Evolutionary conservation across 2,329 filamentous ascomycete species (phyloP).

Genomic region (Colletotrichum musicola): DNA sequence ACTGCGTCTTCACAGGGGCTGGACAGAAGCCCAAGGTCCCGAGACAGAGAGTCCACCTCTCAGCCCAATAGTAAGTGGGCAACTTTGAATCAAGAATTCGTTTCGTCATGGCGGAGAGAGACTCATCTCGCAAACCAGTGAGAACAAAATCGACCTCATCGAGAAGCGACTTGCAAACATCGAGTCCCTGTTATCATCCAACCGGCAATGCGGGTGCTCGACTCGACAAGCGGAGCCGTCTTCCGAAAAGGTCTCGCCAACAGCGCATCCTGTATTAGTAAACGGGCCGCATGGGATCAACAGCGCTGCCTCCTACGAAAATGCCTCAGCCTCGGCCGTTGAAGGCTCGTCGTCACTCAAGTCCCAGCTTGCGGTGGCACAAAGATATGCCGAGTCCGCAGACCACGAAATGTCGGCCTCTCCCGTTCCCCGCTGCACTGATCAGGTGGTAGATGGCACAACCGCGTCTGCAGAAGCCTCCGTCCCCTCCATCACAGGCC

Average conservation of each 20-base stretch:
- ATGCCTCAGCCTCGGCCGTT: background rate
- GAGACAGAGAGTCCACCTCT: constrained; percentile 14
- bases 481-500: no score
- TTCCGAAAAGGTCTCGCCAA: background rate
- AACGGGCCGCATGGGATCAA: background rate
- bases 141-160: constrained; percentile 20
- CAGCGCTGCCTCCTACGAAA: no score
- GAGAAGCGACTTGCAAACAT: constrained; percentile 9
- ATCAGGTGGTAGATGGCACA: background rate
- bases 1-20: constrained; percentile 16
- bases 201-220: background rate
- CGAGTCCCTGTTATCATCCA: constrained; percentile 1
- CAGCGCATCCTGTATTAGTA: background rate
- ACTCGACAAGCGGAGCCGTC: background rate
- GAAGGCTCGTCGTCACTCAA: constrained; percentile 4
- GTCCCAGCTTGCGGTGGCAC: background rate
- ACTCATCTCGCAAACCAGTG: background rate
- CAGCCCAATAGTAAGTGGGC: constrained; percentile 9
- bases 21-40: constrained; percentile 26
- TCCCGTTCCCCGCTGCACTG: background rate
- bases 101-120: no score
- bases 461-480: no score
- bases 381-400: constrained; percentile 3
- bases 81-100: background rate
- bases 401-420: background rate